Percentiles rank a stretch among this genome's conserved stretches.
Conservation (phyloP, 2,329 filamentous ascomycete species). For the Fusarium lateritium region DNA sequence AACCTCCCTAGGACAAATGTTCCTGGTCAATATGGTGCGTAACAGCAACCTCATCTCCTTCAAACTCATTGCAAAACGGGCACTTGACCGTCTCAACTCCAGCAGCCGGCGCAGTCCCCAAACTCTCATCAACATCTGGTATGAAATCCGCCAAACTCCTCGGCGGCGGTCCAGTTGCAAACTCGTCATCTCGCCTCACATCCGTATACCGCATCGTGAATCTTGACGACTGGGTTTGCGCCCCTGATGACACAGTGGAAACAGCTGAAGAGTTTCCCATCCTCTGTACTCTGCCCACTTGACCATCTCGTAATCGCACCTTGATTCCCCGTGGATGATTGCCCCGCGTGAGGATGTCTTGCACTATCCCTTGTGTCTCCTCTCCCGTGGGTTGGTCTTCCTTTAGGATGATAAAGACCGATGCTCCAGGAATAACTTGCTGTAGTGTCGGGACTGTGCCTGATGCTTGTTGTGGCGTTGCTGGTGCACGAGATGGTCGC, state of each 20-base stretch:
- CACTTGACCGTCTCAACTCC: slow-evolving; percentile 59
- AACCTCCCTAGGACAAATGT: slow-evolving; percentile 49
- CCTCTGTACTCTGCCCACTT: slow-evolving; percentile 80
- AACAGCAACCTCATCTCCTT: slow-evolving; percentile 78
- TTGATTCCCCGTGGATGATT: slow-evolving; percentile 86
- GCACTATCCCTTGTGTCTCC: slow-evolving; percentile 77
- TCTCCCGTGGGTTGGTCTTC: slow-evolving; percentile 81
- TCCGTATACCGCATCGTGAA: slow-evolving; percentile 54
- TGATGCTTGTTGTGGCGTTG: slow-evolving; percentile 55
- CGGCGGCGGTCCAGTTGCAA: slow-evolving; percentile 57
- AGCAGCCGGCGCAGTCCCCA: slow-evolving; percentile 22
- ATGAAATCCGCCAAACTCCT: slow-evolving; percentile 63
- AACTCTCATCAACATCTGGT: slow-evolving; percentile 56
- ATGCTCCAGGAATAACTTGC: slow-evolving; percentile 72
- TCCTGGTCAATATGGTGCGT: slow-evolving; percentile 72
- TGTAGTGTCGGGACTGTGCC: slow-evolving; percentile 62
- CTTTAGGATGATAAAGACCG: slow-evolving; percentile 82
- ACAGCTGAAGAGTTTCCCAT: slow-evolving; percentile 57
- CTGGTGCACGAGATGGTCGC: slow-evolving; percentile 41
- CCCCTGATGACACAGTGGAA: background rate
- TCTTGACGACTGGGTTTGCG: slow-evolving; percentile 38
- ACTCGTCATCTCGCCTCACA: slow-evolving; percentile 55
- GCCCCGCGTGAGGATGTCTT: slow-evolving; percentile 78
- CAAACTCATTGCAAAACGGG: slow-evolving; percentile 76
- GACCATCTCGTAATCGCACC: slow-evolving; percentile 78